Evolutionary conservation across 805 yeast species (phyloP).

Genomic region (Candida sonorensis): DNA sequence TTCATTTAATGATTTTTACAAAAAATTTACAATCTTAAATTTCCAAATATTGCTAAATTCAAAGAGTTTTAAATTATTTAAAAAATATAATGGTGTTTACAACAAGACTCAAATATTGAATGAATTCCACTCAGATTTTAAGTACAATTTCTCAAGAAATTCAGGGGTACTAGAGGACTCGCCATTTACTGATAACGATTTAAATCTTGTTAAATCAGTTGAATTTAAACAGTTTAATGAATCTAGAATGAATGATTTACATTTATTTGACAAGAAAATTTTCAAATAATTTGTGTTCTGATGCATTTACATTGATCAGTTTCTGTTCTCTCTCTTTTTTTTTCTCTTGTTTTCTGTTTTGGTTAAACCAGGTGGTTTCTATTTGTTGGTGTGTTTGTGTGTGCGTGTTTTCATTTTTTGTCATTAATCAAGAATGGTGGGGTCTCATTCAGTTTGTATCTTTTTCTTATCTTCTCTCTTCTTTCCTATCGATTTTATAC

Average conservation of each 20-base stretch:
- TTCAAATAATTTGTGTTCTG: slow-evolving; percentile 5
- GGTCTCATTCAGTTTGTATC: too few species aligned
- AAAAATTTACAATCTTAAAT: slow-evolving; percentile 8
- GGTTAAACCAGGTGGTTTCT: too few species aligned
- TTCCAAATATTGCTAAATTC: slow-evolving; percentile 11
- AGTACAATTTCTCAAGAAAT: slow-evolving; percentile 2
- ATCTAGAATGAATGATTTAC: slow-evolving; percentile 15
- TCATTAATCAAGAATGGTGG: too few species aligned
- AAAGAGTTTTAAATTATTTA: slow-evolving; percentile 11
- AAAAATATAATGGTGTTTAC: slow-evolving; percentile 8
- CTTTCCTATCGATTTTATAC: too few species aligned
- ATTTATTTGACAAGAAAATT: slow-evolving; percentile 16
- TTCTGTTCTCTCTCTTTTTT: too few species aligned
- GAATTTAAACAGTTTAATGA: slow-evolving; percentile 18
- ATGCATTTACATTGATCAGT: too few species aligned
- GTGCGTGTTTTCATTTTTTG: too few species aligned
- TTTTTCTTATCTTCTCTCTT: too few species aligned
- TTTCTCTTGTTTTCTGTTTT: too few species aligned
- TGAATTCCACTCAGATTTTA: slow-evolving; percentile 6
- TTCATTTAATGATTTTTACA: slow-evolving; percentile 1
- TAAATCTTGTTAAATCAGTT: slow-evolving; percentile 12
- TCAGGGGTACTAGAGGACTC: not conserved
- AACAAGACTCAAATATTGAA: slow-evolving; percentile 4
- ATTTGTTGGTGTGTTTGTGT: too few species aligned
- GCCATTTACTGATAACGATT: slow-evolving; percentile 5